Conservation (phyloP, 2,329 filamentous ascomycete species). For the Trichoderma aggressivum region DNA sequence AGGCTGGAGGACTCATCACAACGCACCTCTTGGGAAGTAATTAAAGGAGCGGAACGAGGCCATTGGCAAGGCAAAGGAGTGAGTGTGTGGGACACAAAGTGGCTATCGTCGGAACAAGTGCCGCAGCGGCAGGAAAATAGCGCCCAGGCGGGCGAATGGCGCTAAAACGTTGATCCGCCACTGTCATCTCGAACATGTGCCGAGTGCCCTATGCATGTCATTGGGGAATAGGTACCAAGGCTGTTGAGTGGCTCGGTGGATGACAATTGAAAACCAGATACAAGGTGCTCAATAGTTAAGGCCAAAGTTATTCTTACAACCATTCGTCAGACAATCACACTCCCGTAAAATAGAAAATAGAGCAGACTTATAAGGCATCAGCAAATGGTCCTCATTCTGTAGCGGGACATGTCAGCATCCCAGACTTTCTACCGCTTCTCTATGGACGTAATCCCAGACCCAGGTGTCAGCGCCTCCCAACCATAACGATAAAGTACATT, state of each 20-base stretch:
- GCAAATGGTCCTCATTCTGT: constrained; percentile 8
- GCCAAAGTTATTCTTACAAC: not conserved
- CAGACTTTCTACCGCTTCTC: constrained; percentile 17
- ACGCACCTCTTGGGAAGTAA: not conserved
- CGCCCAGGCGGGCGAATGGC: not conserved
- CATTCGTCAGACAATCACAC: not conserved
- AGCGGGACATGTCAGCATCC: constrained; percentile 9
- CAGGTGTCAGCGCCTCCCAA: constrained; percentile 11
- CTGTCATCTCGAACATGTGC: not conserved
- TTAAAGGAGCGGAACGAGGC: not conserved
- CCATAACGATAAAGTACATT: constrained; percentile 21
- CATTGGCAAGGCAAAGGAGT: not conserved
- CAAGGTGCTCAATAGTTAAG: too few relatives aligned
- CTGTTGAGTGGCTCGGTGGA: too few relatives aligned
- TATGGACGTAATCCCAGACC: constrained; percentile 17
- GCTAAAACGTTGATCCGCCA: constrained; percentile 15
- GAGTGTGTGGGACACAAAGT: constrained; percentile 11
- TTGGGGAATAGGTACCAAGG: too few relatives aligned
- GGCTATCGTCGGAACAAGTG: constrained; percentile 19
- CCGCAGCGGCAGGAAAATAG: not conserved
- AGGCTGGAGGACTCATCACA: not conserved
- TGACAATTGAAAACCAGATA: too few relatives aligned
- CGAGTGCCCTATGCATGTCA: too few relatives aligned
- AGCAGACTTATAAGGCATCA: not conserved
- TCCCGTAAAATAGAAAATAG: not conserved